Conservation (phyloP, 768 basidiomycete genomes). For the Auriscalpium vulgare region DNA sequence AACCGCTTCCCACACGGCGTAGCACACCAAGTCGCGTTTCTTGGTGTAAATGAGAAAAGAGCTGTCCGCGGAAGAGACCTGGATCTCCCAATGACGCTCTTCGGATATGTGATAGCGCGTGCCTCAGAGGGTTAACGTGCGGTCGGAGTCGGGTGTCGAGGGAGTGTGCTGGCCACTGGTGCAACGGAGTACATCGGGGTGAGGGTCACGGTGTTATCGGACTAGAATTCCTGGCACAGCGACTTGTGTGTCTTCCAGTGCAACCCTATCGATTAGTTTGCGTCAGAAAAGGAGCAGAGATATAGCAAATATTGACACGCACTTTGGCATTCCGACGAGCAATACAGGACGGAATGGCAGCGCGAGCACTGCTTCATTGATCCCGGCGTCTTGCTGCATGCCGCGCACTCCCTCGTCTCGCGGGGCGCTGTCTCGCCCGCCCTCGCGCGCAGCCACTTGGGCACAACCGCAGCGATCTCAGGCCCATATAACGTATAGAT, state of each 20-base stretch:
- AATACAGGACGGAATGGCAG: slow-evolving; percentile 39
- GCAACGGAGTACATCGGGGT: no score
- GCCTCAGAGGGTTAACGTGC: no score
- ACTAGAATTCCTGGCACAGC: slow-evolving; percentile 27
- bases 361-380: slow-evolving; percentile 34
- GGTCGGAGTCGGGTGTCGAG: no score
- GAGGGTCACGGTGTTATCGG: not conserved
- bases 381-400: slow-evolving; percentile 22
- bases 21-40: not conserved
- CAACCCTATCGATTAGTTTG: slow-evolving; percentile 13
- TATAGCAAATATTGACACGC: slow-evolving; percentile 23
- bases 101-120: no score
- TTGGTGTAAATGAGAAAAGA: no score
- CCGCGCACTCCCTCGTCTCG: slow-evolving; percentile 39
- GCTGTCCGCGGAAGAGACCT: no score
- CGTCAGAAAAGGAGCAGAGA: no score
- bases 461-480: slow-evolving; percentile 33
- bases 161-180: no score
- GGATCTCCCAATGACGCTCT: no score
- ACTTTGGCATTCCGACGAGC: slow-evolving; percentile 40
- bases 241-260: slow-evolving; percentile 33
- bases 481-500: slow-evolving; percentile 29
- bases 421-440: slow-evolving; percentile 33
- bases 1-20: slow-evolving; percentile 25
- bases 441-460: slow-evolving; percentile 40